Conservation (phyloP, 352 stramenopile genomes). For the Phytopythium helicoides region DNA sequence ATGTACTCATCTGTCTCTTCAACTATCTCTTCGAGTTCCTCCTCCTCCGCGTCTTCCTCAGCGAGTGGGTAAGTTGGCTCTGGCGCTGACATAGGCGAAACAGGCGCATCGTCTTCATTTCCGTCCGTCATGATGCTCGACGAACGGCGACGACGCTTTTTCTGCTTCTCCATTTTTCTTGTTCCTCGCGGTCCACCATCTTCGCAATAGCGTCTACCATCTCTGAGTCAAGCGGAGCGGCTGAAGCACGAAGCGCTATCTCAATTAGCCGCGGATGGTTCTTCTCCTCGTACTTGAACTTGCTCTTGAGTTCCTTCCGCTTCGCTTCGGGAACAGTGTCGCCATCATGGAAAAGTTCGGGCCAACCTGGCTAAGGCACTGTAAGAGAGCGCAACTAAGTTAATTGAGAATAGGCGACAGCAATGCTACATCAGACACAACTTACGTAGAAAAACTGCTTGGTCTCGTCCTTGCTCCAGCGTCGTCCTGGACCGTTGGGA, state of each 20-base stretch:
- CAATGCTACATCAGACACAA: slow-evolving; percentile 9
- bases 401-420: neutral
- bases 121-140: slow-evolving; percentile 4
- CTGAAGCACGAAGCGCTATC: slow-evolving; percentile 69
- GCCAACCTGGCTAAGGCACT: slow-evolving; percentile 80
- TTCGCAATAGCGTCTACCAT: slow-evolving; percentile 78
- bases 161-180: slow-evolving; percentile 50
- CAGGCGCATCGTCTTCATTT: neutral
- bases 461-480: slow-evolving; percentile 81
- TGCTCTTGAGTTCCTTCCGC: slow-evolving; percentile 83
- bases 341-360: slow-evolving; percentile 88
- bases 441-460: slow-evolving; percentile 87
- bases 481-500: slow-evolving; percentile 41
- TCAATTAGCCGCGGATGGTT: slow-evolving; percentile 71
- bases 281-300: slow-evolving; percentile 89
- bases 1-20: slow-evolving; percentile 51
- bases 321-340: slow-evolving; percentile 81
- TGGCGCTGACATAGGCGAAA: too few relatives aligned
- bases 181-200: slow-evolving; percentile 72
- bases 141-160: slow-evolving; percentile 25
- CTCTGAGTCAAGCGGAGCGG: slow-evolving; percentile 71
- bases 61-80: too few relatives aligned
- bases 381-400: too few relatives aligned
- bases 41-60: slow-evolving; percentile 15
- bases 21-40: slow-evolving; percentile 33